Evolutionary conservation across 2,329 filamentous ascomycete genomes (phyloP), one percentile per base, ranked within the genome.

Genomic region (Westerdykella sp.): DNA sequence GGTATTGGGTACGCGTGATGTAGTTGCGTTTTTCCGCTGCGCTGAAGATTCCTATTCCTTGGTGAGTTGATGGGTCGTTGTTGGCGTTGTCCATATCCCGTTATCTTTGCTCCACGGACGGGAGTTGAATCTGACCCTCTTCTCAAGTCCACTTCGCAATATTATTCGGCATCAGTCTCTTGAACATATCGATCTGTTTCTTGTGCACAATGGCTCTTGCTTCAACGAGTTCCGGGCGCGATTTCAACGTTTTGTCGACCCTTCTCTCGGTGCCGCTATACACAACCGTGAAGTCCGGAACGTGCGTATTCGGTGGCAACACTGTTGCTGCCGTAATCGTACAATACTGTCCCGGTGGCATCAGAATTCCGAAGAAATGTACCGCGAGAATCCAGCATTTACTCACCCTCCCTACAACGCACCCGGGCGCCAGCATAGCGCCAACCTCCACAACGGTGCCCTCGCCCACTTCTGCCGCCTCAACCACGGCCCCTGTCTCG

Each of bases 261-360:
- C 72, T 56, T 10, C 62, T 59, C 49, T 63, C 52, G 4, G 57
- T 60, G 7, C 65, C 60, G n/a, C 64, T 62, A 44, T 65, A 73
- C 2, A 74, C 60, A 10, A 75, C 68, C 3, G 67, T 73, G 45
- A 62, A 75, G 47, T 74, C 72, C 2, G 67, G 61, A 10, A 75
- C 44, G 13, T 53, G 52, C n/a, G 69, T 62, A 23, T 66, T 60
- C 6, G 61, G 57, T 6, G 57, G 50, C 1, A 74, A 53, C 11
- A 56, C 48, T 10, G 61, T 63, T 12, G 63, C 50, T 1, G 71
- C 59, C 2, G 66, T 56, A 30, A 75, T 63, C 23, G 69, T 73
- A 54, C 72, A 74, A 36, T 13, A 25, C 18, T 31, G 22, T 40
- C 28, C 30, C 4, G 18, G 1, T 12, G 5, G 32, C 9, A 28